Base-by-base conservation (phyloP, 768 basidiomycete genomes). In the Boletus subcaerulescens region DNA sequence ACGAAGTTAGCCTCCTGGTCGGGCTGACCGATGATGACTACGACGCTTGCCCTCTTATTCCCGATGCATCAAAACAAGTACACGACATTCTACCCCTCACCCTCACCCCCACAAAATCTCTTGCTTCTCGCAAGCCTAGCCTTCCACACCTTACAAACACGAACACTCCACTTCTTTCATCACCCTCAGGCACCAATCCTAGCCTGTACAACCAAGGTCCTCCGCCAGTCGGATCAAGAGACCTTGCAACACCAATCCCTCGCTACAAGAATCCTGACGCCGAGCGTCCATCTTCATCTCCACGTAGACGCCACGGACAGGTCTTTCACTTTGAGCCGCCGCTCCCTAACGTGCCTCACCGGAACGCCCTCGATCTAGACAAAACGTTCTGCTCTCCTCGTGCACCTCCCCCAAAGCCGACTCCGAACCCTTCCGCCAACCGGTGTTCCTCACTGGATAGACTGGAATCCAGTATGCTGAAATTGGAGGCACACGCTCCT, bases 381-480 rank as follows among this genome's bases (percentile, higher is more conserved):
- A 51, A 57, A 41, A 46, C 56, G 36, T 68, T 57, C 47, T 10
- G 43, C 26, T 52, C 51, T 44, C 62, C 56, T 18, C 67, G 56
- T 40, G 47, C 56, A 36, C 62, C 59, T 47, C 66, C 58, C 26
- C 68, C 65, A 5, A 59, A 52, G 41, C 69, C 68, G n/a, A 29
- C 50, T 13, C 20, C 26, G n/a, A 36, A 15, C 14, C 31, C 52
- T 13, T 35, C 53, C 5, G 39, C 55, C 49, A 60, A 65, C 52
- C 64, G 68, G 14, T 63, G 59, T n/a, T 67, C 67, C 22, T 68
- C 72, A 11, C 56, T 73, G 20, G 64, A 70, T 33, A 70, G 69
- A 53, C 59, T 73, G 22, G 69, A 74, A 45, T 48, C 42, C 33
- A 75, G 74, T 59, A 50, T 75, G 42, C 52, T 61, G 20, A 74